A percentile compares a stretch with the other conserved stretches of the same genome.
phyloP scores from a whole-genome alignment of 2,329 filamentous ascomycete species.

The Zopfia rhizophila region DNA sequence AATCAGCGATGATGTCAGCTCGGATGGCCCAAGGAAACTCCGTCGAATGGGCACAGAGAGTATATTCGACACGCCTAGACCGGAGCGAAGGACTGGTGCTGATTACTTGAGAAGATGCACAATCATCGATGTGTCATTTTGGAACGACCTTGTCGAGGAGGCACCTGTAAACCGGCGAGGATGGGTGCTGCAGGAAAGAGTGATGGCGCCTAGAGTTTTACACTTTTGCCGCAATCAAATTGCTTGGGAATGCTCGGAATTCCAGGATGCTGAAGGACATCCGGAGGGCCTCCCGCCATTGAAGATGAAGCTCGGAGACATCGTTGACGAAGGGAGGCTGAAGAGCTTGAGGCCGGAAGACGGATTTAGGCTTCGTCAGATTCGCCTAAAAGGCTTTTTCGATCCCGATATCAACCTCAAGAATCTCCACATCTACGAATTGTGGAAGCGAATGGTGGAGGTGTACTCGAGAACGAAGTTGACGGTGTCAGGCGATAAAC shows the following conservation, averaged over 20 bases:
- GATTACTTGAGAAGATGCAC: constrained; percentile 15
- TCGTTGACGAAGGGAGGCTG: constrained; percentile 7
- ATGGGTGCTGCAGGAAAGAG: constrained; percentile 37
- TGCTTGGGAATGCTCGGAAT: constrained; percentile 33
- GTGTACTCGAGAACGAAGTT: constrained; percentile 23
- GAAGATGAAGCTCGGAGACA: constrained; percentile 2
- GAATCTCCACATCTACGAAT: constrained; percentile 13
- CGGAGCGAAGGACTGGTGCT: too few species aligned
- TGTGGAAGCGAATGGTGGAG: constrained; percentile 31
- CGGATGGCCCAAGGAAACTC: too few species aligned
- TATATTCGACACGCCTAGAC: too few species aligned
- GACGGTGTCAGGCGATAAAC: constrained; percentile 21
- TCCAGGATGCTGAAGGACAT: constrained; percentile 16
- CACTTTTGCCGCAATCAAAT: constrained; percentile 34
- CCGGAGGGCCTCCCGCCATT: constrained; percentile 15
- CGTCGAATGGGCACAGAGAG: too few species aligned
- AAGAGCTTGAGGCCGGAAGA: constrained; percentile 14
- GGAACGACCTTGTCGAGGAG: constrained; percentile 24
- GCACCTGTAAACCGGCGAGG: constrained; percentile 31
- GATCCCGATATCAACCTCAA: constrained; percentile 12
- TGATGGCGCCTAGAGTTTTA: constrained; percentile 31
- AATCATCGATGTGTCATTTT: constrained; percentile 20
- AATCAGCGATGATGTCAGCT: too few species aligned
- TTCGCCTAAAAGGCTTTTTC: constrained; percentile 2
- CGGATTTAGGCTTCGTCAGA: constrained; percentile 5